Base-by-base conservation (phyloP, 768 basidiomycete species). In the Pluteus cervinus region DNA sequence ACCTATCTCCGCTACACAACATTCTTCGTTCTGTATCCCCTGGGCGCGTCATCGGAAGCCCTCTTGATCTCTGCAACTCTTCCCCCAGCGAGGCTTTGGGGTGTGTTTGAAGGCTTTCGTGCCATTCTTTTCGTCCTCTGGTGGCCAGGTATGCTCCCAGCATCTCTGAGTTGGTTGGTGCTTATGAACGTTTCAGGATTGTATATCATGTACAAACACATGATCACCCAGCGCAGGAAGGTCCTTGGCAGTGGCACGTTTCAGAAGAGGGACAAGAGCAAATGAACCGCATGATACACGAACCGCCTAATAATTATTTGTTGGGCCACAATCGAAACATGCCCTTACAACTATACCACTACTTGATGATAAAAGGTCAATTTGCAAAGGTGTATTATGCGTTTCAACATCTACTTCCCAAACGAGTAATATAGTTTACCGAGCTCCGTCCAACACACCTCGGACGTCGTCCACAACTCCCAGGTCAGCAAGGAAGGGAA, bases 401-500 rank as follows among this genome's bases (percentile, higher is more conserved):
- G n/a, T n/a, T n/a, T n/a, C n/a, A n/a, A n/a, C n/a, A n/a, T n/a
- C n/a, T n/a, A n/a, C n/a, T n/a, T n/a, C n/a, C n/a, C n/a, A n/a
- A n/a, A n/a, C n/a, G n/a, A n/a, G n/a, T n/a, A n/a, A n/a, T n/a
- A n/a, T n/a, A n/a, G n/a, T 43, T 54, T 66, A 86, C 62, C 86
- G 73, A 51, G 83, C 81, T 43, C 86, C 88, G 54, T 94, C 89
- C 46, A 97, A 70, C 25, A 96, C 82, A 30, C 87, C 92, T 41
- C 96, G 74, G 32, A 98, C 86, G 59, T 99, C 96, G 40, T 82
- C 82, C 23, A 92, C 90, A 17, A 72, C 68, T 23, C 67, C 75
- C 24, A 99, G 72, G 61, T 99, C 96, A 24, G 86, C 66, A 45
- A 99, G 73, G 75, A 99, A 98, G 20, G 92, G 90, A 39, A 92